Percentiles rank a stretch among this genome's conserved stretches.
Conservation (phyloP, 192 early-diverging fungal species). For the Physocladia obscura region DNA sequence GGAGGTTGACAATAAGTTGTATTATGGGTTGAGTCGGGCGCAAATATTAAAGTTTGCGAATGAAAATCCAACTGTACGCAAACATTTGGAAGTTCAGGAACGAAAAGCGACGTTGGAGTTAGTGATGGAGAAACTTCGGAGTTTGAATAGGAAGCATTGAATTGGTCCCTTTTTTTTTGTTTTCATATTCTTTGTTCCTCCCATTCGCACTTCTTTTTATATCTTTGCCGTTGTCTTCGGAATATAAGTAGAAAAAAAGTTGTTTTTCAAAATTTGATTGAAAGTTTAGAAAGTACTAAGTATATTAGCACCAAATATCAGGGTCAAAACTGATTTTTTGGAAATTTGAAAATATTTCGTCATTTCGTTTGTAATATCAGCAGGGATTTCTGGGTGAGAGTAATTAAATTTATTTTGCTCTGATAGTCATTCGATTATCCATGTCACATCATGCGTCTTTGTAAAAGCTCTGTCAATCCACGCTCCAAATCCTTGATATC, state of each 20-base stretch:
- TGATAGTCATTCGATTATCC: no score
- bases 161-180: background rate
- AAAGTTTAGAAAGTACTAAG: no score
- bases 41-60: slow-evolving; percentile 85
- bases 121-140: slow-evolving; percentile 50
- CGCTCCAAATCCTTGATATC: slow-evolving; percentile 53
- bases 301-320: no score
- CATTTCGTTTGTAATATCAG: no score
- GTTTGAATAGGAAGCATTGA: slow-evolving; percentile 27
- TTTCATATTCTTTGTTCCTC: background rate
- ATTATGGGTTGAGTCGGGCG: slow-evolving; percentile 77
- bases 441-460: slow-evolving; percentile 25
- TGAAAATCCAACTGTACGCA: slow-evolving; percentile 81
- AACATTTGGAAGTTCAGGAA: slow-evolving; percentile 86
- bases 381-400: no score
- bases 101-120: slow-evolving; percentile 77
- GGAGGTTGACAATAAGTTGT: slow-evolving; percentile 88
- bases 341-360: no score
- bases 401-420: no score
- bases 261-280: no score
- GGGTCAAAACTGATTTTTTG: no score
- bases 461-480: slow-evolving; percentile 22
- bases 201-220: background rate
- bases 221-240: no score
- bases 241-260: no score